Evolutionary conservation across 106 monocot genomes (phyloP).

Genomic region (Allium cepa): DNA sequence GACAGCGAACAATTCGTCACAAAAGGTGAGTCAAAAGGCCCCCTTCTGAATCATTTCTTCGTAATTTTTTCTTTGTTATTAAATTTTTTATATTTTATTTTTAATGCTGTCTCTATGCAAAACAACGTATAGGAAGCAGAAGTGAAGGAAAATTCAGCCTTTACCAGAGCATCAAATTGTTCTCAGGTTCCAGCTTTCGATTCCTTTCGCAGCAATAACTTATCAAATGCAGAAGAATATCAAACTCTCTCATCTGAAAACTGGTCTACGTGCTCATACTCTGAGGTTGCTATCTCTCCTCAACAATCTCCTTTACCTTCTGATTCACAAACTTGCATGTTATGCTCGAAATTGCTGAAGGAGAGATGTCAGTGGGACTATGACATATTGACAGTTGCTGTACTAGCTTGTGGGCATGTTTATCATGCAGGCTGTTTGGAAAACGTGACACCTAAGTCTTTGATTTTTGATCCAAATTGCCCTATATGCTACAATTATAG

Average conservation of each 20-base stretch:
- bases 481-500: conserved; percentile 53
- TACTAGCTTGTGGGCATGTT: conserved; percentile 70
- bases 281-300: conserved; percentile 60
- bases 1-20: neutral
- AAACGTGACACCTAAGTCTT: conserved; percentile 39
- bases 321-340: conserved; percentile 37
- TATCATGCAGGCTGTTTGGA: conserved; percentile 92
- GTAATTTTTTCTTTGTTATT: no score
- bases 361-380: conserved; percentile 32
- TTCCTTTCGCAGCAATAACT: conserved; percentile 40
- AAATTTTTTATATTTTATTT: neutral
- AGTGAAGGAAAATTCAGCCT: neutral
- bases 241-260: conserved; percentile 45
- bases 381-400: conserved; percentile 48
- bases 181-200: conserved; percentile 37
- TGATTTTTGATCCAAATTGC: conserved; percentile 58
- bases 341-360: conserved; percentile 54
- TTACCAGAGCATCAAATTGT: neutral
- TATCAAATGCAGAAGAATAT: conserved; percentile 35
- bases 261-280: conserved; percentile 71
- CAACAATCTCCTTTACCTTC: conserved; percentile 25
- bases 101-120: neutral
- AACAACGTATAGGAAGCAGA: conserved; percentile 4
- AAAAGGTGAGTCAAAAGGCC: neutral
- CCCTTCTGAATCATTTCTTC: neutral